Base-by-base conservation (phyloP, 352 stramenopile species). In the Globisporangium okanoganense region DNA sequence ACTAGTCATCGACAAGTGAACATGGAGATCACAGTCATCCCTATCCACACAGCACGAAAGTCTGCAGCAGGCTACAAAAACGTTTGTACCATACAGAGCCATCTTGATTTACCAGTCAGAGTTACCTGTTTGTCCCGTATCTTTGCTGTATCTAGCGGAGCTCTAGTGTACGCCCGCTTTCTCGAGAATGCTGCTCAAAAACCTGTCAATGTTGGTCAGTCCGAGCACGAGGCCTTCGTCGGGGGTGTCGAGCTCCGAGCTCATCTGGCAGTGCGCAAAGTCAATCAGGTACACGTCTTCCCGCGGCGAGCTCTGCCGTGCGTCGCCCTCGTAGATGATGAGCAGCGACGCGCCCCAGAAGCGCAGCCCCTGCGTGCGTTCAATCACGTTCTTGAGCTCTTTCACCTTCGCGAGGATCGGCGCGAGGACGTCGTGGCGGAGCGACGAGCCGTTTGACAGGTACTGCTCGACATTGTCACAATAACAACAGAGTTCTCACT, bases 211-310 rank as follows among this genome's bases (percentile, higher is more conserved):
- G 58, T 92, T 92, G 14, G 61, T 56, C 33, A 92, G 71, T 5
- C 83, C 83, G 10, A 93, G 70, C 36, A 91, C 59, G 49, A 91
- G 71, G 18, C 83, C 79, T 44, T 89, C 74, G 51, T 93, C 83
- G 2, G 81, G 69, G 24, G 72, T 72, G 25, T 68, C 70, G 14
- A 90, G 66, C 18, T 54, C 61, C 31, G 71, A 56, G 61, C 71
- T 87, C 70, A 88, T 86, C 62, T 93, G 78, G 57, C 83, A 85
- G 48, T 93, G 82, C 36, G 81, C 83, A 66, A 93, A 90, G 69
- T 93, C 81, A 35, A 93, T 91, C 22, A 93, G 66, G 40, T 80
- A 78, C 38, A 90, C 73, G 58, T 88, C 79, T 27, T 70, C 69
- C 18, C 60, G 69, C 44, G 54, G 43, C 0, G 56, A 35, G 14